Conservation (phyloP, 192 early-diverging fungal species). For the Geranomyces michiganensis region DNA sequence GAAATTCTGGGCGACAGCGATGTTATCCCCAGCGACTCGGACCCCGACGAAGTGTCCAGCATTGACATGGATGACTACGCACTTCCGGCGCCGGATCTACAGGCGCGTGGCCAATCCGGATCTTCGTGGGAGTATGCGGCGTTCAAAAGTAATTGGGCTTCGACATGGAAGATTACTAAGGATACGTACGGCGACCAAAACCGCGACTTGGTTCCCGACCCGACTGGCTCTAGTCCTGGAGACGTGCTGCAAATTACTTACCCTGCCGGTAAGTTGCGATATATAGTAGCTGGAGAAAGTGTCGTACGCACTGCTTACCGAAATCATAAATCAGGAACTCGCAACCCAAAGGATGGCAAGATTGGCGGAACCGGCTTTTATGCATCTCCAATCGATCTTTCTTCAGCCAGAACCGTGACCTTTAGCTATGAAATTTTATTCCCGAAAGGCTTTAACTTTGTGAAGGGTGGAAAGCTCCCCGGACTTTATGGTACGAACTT, state of each 20-base stretch:
- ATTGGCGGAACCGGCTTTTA: slow-evolving; percentile 36
- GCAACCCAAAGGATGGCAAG: slow-evolving; percentile 9
- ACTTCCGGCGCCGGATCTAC: too few species aligned
- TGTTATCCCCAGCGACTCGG: too few species aligned
- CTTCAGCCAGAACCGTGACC: slow-evolving; percentile 17
- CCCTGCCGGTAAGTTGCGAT: slow-evolving; percentile 13
- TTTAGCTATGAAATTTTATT: slow-evolving; percentile 55
- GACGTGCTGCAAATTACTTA: slow-evolving; percentile 25
- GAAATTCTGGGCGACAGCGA: too few species aligned
- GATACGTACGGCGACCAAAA: slow-evolving; percentile 22
- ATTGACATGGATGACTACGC: too few species aligned
- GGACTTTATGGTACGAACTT: slow-evolving; percentile 48
- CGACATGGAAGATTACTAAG: slow-evolving; percentile 23
- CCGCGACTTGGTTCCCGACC: slow-evolving; percentile 16
- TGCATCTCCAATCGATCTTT: slow-evolving; percentile 29
- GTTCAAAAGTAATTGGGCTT: slow-evolving; percentile 5
- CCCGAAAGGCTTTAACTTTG: slow-evolving; percentile 54
- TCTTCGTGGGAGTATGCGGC: slow-evolving; percentile 11
- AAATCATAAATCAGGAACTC: slow-evolving; percentile 11
- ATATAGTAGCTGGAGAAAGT: neutral
- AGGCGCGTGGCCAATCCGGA: too few species aligned
- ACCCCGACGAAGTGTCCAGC: too few species aligned
- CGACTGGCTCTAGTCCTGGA: slow-evolving; percentile 4
- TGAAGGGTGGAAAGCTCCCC: slow-evolving; percentile 62
- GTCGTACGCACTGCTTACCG: too few species aligned